phyloP scores from a whole-genome alignment of 495 filamentous ascomycete species.

The Daldinia loculata region DNA sequence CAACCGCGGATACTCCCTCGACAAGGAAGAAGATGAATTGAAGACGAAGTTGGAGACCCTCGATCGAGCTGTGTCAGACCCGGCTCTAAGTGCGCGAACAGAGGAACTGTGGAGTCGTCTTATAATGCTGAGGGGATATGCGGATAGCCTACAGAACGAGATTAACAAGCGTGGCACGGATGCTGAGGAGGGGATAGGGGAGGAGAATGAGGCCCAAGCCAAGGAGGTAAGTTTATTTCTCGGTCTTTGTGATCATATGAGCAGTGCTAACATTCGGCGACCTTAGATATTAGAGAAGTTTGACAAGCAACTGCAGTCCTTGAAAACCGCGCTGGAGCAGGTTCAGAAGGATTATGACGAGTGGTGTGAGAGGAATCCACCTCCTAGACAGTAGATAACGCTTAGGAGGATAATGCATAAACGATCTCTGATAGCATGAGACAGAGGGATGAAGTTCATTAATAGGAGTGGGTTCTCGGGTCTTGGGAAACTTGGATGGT shows the following conservation, averaged over 20 bases:
- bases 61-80: conserved; percentile 81
- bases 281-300: conserved; percentile 87
- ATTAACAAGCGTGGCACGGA: conserved; percentile 69
- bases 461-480: conserved; percentile 14
- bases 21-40: conserved; percentile 88
- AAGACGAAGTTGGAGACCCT: conserved; percentile 82
- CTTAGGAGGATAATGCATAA: neutral
- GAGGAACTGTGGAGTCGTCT: conserved; percentile 98
- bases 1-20: conserved; percentile 91
- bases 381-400: conserved; percentile 32
- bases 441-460: conserved; percentile 2
- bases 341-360: conserved; percentile 82
- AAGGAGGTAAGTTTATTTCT: conserved; percentile 74
- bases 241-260: conserved; percentile 5
- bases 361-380: conserved; percentile 65
- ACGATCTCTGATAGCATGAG: conserved; percentile 21
- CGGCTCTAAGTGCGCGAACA: conserved; percentile 78
- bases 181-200: conserved; percentile 69
- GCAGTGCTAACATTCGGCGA: conserved; percentile 37
- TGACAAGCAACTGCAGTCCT: conserved; percentile 82
- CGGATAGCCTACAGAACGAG: conserved; percentile 79
- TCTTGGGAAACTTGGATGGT: conserved; percentile 18
- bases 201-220: conserved; percentile 63
- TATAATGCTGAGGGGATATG: conserved; percentile 82
- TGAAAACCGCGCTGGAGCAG: conserved; percentile 81